A percentile compares a stretch with the other conserved stretches of the same genome.
Evolutionary conservation across 768 basidiomycete genomes (phyloP).

Genomic region (Leucogyrophana mollusca): DNA sequence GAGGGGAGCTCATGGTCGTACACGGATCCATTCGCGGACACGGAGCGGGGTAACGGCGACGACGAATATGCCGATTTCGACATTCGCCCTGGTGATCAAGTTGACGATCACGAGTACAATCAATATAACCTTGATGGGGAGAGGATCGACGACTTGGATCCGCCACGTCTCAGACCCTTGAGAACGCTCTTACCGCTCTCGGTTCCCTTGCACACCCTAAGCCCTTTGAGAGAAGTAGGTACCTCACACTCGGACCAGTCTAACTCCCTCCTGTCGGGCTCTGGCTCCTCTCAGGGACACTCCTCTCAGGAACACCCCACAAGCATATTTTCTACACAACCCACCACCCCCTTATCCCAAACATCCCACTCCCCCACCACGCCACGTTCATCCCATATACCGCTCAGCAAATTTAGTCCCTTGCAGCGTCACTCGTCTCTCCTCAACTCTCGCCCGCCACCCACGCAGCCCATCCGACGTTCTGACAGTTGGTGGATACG

Average conservation of each 20-base stretch:
- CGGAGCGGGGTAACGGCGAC: constrained; percentile 14
- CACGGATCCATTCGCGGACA: constrained; percentile 43
- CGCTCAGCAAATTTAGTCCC: constrained; percentile 25
- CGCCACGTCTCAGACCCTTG: constrained; percentile 6
- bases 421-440: constrained; percentile 40
- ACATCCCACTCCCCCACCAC: constrained; percentile 19
- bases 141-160: constrained; percentile 1
- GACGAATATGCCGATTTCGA: constrained; percentile 11
- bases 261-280: constrained; percentile 23
- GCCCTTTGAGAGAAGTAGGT: constrained; percentile 29
- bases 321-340: constrained; percentile 18
- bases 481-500: constrained; percentile 80
- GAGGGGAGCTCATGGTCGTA: constrained; percentile 34
- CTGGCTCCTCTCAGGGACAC: constrained; percentile 20
- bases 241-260: constrained; percentile 15
- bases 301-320: constrained; percentile 24
- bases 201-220: constrained; percentile 25
- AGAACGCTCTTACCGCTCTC: constrained; percentile 15
- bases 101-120: constrained; percentile 20
- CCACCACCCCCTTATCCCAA: constrained; percentile 10
- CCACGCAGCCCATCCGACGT: constrained; percentile 52
- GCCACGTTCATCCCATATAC: constrained; percentile 24
- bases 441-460: constrained; percentile 39
- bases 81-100: constrained; percentile 9
- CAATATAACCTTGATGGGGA: constrained; percentile 7